phyloP scores from a whole-genome alignment of 2,329 filamentous ascomycete genomes.

The Niveomyces coronatus region DNA sequence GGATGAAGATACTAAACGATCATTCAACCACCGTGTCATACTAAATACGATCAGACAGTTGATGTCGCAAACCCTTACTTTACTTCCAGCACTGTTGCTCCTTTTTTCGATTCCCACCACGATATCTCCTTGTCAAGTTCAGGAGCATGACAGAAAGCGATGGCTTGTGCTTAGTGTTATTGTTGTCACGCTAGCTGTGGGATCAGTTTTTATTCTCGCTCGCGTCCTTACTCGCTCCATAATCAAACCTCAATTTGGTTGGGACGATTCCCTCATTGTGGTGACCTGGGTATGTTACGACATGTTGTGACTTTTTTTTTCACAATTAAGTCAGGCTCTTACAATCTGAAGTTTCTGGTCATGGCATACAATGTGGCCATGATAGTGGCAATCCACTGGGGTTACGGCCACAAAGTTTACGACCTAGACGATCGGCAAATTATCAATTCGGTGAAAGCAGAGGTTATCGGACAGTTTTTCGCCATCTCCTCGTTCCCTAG shows the following conservation, averaged over 20 bases:
- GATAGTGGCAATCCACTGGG: not conserved
- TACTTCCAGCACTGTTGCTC: no score
- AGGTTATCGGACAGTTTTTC: not conserved
- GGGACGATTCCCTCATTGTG: not conserved
- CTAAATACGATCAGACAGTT: no score
- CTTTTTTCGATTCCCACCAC: no score
- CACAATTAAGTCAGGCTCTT: not conserved
- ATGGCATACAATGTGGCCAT: not conserved
- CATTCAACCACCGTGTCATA: no score
- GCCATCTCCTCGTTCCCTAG: not conserved
- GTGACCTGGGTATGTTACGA: not conserved
- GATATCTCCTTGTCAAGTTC: no score
- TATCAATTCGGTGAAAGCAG: not conserved
- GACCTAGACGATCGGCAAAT: not conserved
- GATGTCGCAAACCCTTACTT: no score
- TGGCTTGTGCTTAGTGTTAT: no score
- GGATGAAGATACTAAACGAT: no score
- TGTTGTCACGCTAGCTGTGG: not conserved
- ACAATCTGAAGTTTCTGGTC: not conserved
- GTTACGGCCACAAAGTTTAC: not conserved
- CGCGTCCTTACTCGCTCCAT: not conserved
- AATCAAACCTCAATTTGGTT: not conserved
- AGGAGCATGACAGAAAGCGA: no score
- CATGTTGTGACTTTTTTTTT: not conserved
- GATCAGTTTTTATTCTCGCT: not conserved